Percentiles rank a stretch among this genome's conserved stretches.
These are phyloP conservation scores for Podaxis sp. DNA, from an alignment of 768 basidiomycete genomes.

Conservation along the genomic window DNA sequence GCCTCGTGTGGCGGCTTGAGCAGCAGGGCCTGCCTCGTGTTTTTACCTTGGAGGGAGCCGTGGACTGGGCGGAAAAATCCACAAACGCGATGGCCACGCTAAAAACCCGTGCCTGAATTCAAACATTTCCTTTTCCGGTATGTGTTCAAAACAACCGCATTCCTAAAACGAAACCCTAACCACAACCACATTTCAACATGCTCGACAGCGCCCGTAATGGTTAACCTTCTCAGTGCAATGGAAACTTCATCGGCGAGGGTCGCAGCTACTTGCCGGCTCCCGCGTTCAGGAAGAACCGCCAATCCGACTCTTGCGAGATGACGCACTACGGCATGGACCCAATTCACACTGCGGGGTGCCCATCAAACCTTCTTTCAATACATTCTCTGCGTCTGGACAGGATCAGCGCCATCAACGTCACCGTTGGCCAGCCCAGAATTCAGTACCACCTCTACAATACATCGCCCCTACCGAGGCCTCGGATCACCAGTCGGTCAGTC, in stretches of 20 bases:
- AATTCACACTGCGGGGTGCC: neutral
- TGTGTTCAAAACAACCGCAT: conserved; percentile 6
- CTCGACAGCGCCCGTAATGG: neutral
- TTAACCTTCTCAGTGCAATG: neutral
- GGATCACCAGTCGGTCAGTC: neutral
- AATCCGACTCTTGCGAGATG: neutral
- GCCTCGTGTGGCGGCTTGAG: conserved; percentile 45
- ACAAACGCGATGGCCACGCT: conserved; percentile 15
- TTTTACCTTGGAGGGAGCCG: conserved; percentile 27
- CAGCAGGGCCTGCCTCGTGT: conserved; percentile 42
- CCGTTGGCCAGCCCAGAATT: neutral
- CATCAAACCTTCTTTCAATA: neutral
- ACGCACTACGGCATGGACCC: neutral
- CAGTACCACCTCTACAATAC: neutral
- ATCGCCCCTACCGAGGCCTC: no score
- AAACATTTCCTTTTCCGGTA: conserved; percentile 20
- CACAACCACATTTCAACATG: conserved; percentile 17
- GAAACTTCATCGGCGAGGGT: neutral
- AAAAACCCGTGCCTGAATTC: conserved; percentile 25
- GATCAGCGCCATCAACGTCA: conserved; percentile 4
- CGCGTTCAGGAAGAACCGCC: neutral
- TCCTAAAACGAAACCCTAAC: conserved; percentile 21
- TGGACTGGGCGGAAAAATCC: conserved; percentile 32
- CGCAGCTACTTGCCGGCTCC: neutral
- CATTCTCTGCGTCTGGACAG: neutral